Evolutionary conservation across 2,329 filamentous ascomycete species (phyloP), one percentile per base, ranked within the genome.

Genomic region (Trichoderma hamatum): DNA sequence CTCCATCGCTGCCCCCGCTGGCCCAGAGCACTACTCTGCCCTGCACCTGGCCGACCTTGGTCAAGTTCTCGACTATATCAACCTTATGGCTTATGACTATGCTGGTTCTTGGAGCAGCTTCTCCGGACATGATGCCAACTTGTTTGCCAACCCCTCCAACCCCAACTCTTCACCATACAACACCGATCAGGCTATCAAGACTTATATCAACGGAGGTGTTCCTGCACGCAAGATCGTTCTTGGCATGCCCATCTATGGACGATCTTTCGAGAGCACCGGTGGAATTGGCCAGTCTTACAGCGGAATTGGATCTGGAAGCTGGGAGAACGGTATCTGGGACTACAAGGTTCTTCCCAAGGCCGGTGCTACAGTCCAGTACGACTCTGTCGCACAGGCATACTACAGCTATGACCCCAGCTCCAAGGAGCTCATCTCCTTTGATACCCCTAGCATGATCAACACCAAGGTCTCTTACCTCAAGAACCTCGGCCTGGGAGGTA

Each of bases 51-150:
- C 72, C 16, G 79, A 80, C 3, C 83, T 89, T 77, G 82, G 84
- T 43, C 66, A 77, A 26, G 78, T 84, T 13, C 76, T 89, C 26
- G 88, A 89, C 76, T 83, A 83, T 71, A 82, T 88, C 78, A 87
- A 89, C 77, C 80, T 92, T n/a, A 93, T 94, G 90, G 88, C 89
- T 3, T 94, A 94, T 77, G 91, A 94, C 80, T 94, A 82, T 77
- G 85, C 90, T 5, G 92, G 92, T n/a, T 87, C 86, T 16, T 96
- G 91, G 90, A 86, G 89, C 73, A 79, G 80, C 6, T 77, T 76
- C 3, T 82, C 89, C 1, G 91, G 89, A 1, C 92, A 96, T 79
- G 85, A 90, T 74, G 88, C 92, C 5, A 96, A 96, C 75, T 76
- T 96, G 5, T 91, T 87, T 77, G 77, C 83, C 3, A 88, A 85